Base-by-base conservation (phyloP, 2,329 filamentous ascomycete species). In the Fusarium irregulare region DNA sequence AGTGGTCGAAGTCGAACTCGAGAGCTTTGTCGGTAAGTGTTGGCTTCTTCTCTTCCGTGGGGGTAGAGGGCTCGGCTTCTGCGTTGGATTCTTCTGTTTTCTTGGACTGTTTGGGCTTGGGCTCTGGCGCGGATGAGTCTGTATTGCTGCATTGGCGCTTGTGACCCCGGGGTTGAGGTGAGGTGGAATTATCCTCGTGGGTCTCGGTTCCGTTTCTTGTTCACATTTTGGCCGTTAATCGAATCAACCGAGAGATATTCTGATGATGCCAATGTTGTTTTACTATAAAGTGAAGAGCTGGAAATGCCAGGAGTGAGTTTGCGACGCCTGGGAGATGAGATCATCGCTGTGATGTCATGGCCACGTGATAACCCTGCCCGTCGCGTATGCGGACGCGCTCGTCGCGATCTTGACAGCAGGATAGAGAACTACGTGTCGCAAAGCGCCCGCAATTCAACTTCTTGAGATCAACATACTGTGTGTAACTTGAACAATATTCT, bases 1-100 rank as follows among this genome's bases (percentile, higher is more conserved):
- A 58, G 18, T 28, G 54, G 10, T 73, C 68, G 14, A 47, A 72
- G 7, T 70, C 66, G 23, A 60, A 73, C 28, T 73, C 58, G 1
- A 73, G 41, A 6, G 66, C 66, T 2, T 54, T 45, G 5, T 41
- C 46, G 0, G 10, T 70, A 3, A 73, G 49, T 1, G 37, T 64
- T 4, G 68, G 65, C 12, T 40, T 65, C 3, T 14, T 6, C 0
- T 23, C 23, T 13, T 42, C 13, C 27, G 58, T 9, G 1, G 47
- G 12, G 4, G 56, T 32, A 2, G 23, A 13, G 4, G 23, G 20
- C 6, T 42, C 14, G 6, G 60, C 37, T 32, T 48, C 4, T 4
- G 16, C 6, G 2, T 46, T 37, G 9, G 34, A 53, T 4, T 44
- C 4, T 3, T 42, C 8, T 2, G 37, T 16, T 1, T 28, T 58